Evolutionary conservation across 2,329 filamentous ascomycete species (phyloP).

Genomic region (Ophiosphaerella narmari): DNA sequence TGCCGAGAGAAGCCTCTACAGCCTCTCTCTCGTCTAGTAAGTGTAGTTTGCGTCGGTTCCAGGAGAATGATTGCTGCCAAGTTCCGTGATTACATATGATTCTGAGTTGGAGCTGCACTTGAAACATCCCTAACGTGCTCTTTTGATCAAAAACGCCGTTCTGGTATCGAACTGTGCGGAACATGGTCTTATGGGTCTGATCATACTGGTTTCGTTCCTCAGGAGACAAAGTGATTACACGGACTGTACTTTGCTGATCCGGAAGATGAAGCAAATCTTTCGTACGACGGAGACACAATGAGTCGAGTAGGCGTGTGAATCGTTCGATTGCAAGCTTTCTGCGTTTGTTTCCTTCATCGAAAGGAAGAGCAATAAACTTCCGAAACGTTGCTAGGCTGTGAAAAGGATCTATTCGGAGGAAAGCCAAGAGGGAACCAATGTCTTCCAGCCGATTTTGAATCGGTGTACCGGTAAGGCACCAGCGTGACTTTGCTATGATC

Average conservation of each 20-base stretch:
- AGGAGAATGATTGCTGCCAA: constrained; percentile 52
- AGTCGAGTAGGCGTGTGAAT: constrained; percentile 39
- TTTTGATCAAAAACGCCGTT: constrained; percentile 42
- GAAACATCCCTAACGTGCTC: constrained; percentile 53
- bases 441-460: constrained; percentile 61
- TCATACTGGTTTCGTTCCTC: constrained; percentile 37
- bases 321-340: constrained; percentile 23
- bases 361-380: constrained; percentile 51
- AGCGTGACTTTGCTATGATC: constrained; percentile 53
- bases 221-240: constrained; percentile 39
- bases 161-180: constrained; percentile 47
- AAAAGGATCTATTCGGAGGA: constrained; percentile 53
- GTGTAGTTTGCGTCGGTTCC: constrained; percentile 43
- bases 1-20: constrained; percentile 28
- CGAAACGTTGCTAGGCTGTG: constrained; percentile 50
- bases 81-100: constrained; percentile 59
- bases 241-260: constrained; percentile 24
- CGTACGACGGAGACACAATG: constrained; percentile 50
- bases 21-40: constrained; percentile 45
- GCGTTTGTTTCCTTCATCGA: constrained; percentile 34
- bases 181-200: constrained; percentile 42
- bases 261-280: constrained; percentile 50
- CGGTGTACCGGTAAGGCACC: constrained; percentile 48
- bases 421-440: constrained; percentile 57
- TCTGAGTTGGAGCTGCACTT: constrained; percentile 53